Evolutionary conservation across 2,329 filamentous ascomycete genomes (phyloP), one percentile per base, ranked within the genome.

Genomic region (Coleophoma cylindrospora): DNA sequence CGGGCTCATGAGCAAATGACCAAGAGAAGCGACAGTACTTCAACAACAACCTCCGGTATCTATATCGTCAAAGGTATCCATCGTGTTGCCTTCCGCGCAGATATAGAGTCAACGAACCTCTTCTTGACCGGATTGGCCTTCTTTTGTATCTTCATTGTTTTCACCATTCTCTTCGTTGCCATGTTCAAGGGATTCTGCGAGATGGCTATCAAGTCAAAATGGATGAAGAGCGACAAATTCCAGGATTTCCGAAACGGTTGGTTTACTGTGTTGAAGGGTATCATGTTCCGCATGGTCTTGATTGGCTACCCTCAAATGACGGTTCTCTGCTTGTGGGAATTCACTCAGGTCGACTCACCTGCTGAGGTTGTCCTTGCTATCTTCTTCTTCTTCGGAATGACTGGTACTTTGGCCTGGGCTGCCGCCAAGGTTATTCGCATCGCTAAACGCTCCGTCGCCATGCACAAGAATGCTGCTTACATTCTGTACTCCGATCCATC

Each of bases 391-490:
- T 73, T 96, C 60, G 86, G 87, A 54, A 86, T 95, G 76, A 74
- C 85, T 37, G 75, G 77, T 47, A 89, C 91, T 33, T 79, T 97
- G 34, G 84, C 73, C 19, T 96, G 90, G 89, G 92, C 91, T 43
- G 84, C 90, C 0, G 86, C 81, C 72, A 96, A 96, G 75, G 90
- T 97, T 56, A 88, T 95, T 61, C 81, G 83, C 49, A 87, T 97
- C 55, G 92, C 91, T 34, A 89, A 89, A 64, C 87, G 89, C 60
- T 96, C 91, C 33, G 87, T 95, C 55, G 72, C 80, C 50, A 89
- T 96, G 83, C 91, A 96, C 77, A 91, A 92, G 72, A 96, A 96
- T 73, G 91, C 92, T 22, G 92, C 91, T 27, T 96, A 96, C 70
- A 96, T 96, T 60, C 83, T 97, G 54, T 97, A 95, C 74, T 96